A percentile compares a stretch with the other conserved stretches of the same genome.
These are phyloP conservation scores for Canna indica DNA, from an alignment of 176 grass and related monocot genomes.

Conservation along the genomic window DNA sequence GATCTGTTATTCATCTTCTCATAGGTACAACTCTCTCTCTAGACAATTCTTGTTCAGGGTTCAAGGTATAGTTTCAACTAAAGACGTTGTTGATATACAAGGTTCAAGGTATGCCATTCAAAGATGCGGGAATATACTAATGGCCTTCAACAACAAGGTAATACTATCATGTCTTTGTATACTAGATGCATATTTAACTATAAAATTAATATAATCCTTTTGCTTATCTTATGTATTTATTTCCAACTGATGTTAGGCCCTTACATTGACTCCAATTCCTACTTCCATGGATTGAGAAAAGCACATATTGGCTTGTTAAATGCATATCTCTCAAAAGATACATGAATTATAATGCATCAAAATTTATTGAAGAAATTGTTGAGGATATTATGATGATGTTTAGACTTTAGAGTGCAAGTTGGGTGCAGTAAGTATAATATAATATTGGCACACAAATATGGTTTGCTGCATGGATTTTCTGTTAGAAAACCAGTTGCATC, in stretches of 20 bases:
- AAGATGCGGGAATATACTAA: conserved; percentile 74
- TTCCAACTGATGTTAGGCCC: neutral
- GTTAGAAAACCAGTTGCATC: neutral
- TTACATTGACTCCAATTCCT: neutral
- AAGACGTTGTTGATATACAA: conserved; percentile 4
- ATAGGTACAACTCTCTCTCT: conserved; percentile 43
- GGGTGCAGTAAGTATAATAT: no score
- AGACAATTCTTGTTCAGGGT: neutral
- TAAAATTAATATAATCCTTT: neutral
- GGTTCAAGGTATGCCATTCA: conserved; percentile 94
- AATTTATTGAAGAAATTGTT: no score
- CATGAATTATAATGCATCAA: no score
- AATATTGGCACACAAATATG: no score
- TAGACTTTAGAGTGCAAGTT: no score
- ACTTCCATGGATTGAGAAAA: neutral
- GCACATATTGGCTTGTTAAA: neutral
- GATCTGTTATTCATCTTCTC: conserved; percentile 78
- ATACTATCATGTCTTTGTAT: conserved; percentile 13
- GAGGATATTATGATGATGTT: no score
- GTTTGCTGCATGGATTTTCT: neutral
- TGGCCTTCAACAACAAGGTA: conserved; percentile 98
- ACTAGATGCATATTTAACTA: neutral
- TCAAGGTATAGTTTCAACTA: neutral
- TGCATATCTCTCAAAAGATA: neutral
- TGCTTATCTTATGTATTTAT: neutral